Base-by-base conservation (phyloP, 768 basidiomycete species). In the Sporobolomyces phaffii region DNA sequence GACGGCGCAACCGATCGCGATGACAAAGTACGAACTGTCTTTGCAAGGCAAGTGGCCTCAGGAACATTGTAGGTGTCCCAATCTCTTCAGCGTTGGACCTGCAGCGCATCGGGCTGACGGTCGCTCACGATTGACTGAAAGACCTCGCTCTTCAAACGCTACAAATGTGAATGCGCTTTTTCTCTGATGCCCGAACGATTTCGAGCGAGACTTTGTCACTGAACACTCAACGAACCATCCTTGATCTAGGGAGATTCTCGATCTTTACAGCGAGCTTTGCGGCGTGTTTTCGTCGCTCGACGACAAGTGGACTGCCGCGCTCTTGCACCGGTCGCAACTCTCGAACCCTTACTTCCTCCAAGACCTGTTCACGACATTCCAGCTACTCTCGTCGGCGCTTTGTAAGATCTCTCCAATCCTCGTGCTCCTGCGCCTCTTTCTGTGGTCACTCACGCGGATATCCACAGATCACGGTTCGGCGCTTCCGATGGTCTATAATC, bases 271-370 rank as follows among this genome's bases (percentile, higher is more conserved):
- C 26, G 70, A 73, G 41, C 57, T 73, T 18, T 44, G 50, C 18
- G 48, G 20, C 9, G 68, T 68, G 28, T 8, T 68, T 11, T 49
- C 65, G 1, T n/a, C 47, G 14, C 71, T 74, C 38, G 65, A 69
- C 48, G 5, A 31, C 18, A 53, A 53, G 17, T 74, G 73, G 73
- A 74, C 71, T 0, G 53, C 60, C 9, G 73, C 73, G 5, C 53
- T 72, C 14, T 64, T 74, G 3, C 64, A 68, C 26, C 67, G 73
- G 5, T 64, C 68, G 4, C 70, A 72, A 52, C 53, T 74, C 20
- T 36, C 64, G 26, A 66, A 70, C 34, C 62, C 68, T 8, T 56
- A 65, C 47, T 74, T 74, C 56, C 58, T 74, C 22, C 68, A 59
- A 26, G 53, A 68, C 5, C 26, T 74, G 4, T 45, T 72, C 11